Evolutionary conservation across 352 stramenopile species (phyloP), one percentile per base, ranked within the genome.

Genomic region (Phytophthora sojae): DNA sequence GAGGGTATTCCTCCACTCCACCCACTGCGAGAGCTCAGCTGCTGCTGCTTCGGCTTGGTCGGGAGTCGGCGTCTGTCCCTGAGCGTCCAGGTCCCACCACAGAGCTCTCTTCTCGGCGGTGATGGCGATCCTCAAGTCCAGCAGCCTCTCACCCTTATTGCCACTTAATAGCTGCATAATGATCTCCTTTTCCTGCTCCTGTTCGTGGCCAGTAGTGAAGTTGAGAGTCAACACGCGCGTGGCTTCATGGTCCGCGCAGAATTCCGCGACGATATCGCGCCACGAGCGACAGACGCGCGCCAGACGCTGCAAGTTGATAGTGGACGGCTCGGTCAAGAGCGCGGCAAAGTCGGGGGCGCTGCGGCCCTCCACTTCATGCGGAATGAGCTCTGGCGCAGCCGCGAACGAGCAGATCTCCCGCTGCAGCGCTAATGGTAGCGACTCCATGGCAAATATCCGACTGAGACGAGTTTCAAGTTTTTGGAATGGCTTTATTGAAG

Each of bases 1-100:
- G 0, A 90, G 57, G 32, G 87, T 44, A 21, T 67, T 51, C 7
- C 57, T 57, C 82, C 82, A 90, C 60, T 90, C 78, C 32, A 83
- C 57, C 66, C 72, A 82, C 26, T 88, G 71, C n/a, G 56, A 64
- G 15, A 75, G 59, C 14, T 73, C 53, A 9, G 39, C 54, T 4
- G 37, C 35, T 26, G 54, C 54, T 44, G 57, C 55, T 52, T 67
- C 32, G 4, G 37, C 49, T 56, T 51, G 47, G 17, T 52, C 53
- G 0, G 42, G 35, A 4, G 45, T 60, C 4, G 54, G 51, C 0
- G 21, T 60, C 11, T 71, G 55, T 23, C 63, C 57, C 8, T 59
- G 53, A 4, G 60, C 57, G 32, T 77, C 71, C 37, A 80, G 23
- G 15, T 80, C 72, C 80, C 80, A 84, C 80, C 77, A 88, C 11